A percentile compares a stretch with the other conserved stretches of the same genome.
Conservation (phyloP, 495 filamentous ascomycete genomes). For the Endocarpon pusillum region DNA sequence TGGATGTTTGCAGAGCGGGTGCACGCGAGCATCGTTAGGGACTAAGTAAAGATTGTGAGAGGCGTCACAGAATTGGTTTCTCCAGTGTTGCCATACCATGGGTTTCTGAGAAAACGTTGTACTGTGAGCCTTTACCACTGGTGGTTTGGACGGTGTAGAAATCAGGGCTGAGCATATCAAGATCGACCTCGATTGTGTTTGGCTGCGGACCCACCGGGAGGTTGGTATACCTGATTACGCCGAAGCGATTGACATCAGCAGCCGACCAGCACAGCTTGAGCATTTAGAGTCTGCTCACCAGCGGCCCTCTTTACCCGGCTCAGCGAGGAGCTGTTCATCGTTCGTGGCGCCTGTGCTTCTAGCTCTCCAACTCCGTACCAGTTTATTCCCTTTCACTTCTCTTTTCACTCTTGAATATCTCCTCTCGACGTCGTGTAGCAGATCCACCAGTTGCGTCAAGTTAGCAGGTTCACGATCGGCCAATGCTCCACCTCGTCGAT, state of each 20-base stretch:
- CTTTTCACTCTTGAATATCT: constrained; percentile 1
- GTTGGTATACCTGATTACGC: constrained; percentile 18
- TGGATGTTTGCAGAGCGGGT: constrained; percentile 13
- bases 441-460: neutral
- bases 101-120: too few species aligned
- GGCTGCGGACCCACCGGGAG: constrained; percentile 13
- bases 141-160: constrained; percentile 16
- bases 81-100: too few species aligned
- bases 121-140: too few species aligned
- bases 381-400: constrained; percentile 16
- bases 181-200: constrained; percentile 17
- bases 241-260: too few species aligned
- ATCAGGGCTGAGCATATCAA: constrained; percentile 19
- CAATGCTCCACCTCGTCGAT: neutral
- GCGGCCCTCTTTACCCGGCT: constrained; percentile 9
- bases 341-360: constrained; percentile 7
- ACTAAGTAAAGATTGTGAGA: too few species aligned
- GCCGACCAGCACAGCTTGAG: too few species aligned
- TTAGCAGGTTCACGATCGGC: neutral
- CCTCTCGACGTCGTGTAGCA: neutral
- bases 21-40: constrained; percentile 10
- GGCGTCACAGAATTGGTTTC: too few species aligned
- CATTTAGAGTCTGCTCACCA: constrained; percentile 8
- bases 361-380: constrained; percentile 15
- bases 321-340: constrained; percentile 10